A percentile compares a stretch with the other conserved stretches of the same genome.
These are phyloP conservation scores for Vinca major DNA, from an alignment of 305 asterid genomes.

Conservation along the genomic window DNA sequence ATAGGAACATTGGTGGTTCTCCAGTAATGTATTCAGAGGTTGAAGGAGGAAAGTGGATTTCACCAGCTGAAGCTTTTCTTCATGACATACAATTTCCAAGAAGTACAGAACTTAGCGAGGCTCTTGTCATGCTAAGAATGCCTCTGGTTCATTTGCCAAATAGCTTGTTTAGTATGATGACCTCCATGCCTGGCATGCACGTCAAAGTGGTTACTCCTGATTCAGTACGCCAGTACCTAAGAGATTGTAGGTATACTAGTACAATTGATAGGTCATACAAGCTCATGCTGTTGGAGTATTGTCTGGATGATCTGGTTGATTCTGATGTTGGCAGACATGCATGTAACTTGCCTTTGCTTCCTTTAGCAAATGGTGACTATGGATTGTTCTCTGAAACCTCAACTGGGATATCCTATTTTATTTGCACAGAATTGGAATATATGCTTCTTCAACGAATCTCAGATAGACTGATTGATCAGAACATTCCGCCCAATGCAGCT, in stretches of 20 bases:
- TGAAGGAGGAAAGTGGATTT: conserved; percentile 82
- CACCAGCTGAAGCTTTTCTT: conserved; percentile 71
- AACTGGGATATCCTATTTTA: conserved; percentile 54
- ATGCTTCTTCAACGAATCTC: conserved; percentile 60
- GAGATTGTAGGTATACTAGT: conserved; percentile 34
- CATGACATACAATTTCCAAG: conserved; percentile 48
- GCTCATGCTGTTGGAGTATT: conserved; percentile 77
- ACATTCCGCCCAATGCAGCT: conserved; percentile 49
- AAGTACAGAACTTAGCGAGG: conserved; percentile 53
- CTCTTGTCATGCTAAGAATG: conserved; percentile 81
- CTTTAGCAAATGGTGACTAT: conserved; percentile 83
- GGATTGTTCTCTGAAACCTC: conserved; percentile 55
- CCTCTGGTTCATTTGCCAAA: conserved; percentile 76
- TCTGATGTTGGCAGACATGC: conserved; percentile 63
- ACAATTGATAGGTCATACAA: conserved; percentile 44
- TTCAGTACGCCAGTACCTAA: conserved; percentile 69
- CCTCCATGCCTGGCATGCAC: conserved; percentile 36
- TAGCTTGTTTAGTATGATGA: conserved; percentile 59
- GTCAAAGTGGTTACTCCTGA: conserved; percentile 76
- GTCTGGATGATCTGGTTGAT: conserved; percentile 89
- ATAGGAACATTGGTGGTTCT: conserved; percentile 44
- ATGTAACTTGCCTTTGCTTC: conserved; percentile 61
- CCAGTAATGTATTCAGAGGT: conserved; percentile 65
- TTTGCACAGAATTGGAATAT: conserved; percentile 77
- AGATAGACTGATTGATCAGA: conserved; percentile 61